A percentile compares a stretch with the other conserved stretches of the same genome.
Evolutionary conservation across 768 basidiomycete species (phyloP).

Genomic region (Leccinum imitatum): DNA sequence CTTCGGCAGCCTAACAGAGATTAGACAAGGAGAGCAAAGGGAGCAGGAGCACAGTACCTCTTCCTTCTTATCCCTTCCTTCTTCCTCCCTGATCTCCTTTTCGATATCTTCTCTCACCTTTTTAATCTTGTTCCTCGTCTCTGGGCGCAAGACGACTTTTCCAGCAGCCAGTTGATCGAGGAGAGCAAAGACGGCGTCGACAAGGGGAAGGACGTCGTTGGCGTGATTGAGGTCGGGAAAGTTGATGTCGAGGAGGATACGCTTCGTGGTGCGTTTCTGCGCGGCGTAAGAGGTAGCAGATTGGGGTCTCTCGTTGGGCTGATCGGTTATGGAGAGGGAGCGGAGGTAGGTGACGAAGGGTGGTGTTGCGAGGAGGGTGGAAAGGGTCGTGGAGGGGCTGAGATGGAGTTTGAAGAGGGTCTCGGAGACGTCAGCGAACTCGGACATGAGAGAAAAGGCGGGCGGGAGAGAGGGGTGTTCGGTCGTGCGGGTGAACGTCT

Average conservation of each 20-base stretch:
- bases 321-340: conserved; percentile 87
- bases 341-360: conserved; percentile 75
- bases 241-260: conserved; percentile 66
- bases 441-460: conserved; percentile 75
- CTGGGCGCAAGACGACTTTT: conserved; percentile 66
- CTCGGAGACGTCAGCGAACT: conserved; percentile 85
- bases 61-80: conserved; percentile 65
- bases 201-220: conserved; percentile 50
- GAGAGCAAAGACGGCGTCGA: conserved; percentile 70
- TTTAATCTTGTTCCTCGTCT: conserved; percentile 76
- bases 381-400: conserved; percentile 46
- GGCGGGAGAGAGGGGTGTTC: conserved; percentile 64
- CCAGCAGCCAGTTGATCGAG: conserved; percentile 58
- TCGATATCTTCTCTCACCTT: conserved; percentile 73
- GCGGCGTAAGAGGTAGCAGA: conserved; percentile 48
- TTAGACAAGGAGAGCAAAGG: neutral
- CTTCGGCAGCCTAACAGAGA: conserved; percentile 47
- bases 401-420: conserved; percentile 57
- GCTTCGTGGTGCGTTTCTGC: conserved; percentile 52
- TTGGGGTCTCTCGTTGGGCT: conserved; percentile 69
- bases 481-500: conserved; percentile 83
- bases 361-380: conserved; percentile 61
- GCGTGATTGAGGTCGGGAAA: conserved; percentile 51
- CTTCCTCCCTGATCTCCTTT: conserved; percentile 65
- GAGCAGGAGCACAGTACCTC: conserved; percentile 44